Base-by-base conservation (phyloP, 768 basidiomycete genomes). In the Boletus pseudopeckii region DNA sequence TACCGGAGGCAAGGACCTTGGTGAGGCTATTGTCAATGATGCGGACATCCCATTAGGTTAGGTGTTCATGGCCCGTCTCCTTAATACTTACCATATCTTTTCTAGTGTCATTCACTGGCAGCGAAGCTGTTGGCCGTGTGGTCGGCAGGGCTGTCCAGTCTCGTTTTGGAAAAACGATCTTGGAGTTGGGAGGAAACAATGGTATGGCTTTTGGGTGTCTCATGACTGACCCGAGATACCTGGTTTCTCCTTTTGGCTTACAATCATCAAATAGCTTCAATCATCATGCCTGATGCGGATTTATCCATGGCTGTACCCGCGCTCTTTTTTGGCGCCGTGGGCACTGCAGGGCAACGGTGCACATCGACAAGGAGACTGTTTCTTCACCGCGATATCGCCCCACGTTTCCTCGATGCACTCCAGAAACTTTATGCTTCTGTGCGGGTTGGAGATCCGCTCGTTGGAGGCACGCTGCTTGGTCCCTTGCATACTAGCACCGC, bases 181-280 rank as follows among this genome's bases (percentile, higher is more conserved):
- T 98, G 24, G 96, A 98, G 67, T 76, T 98, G 2, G 95, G 95
- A 24, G 96, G 96, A 34, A 98, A 98, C 74, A 98, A 98, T 66
- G 92, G 92, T 92, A 70, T 50, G 76, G 24, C 53, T 55, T 61
- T 40, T 39, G 45, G 39, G 33, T 52, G 53, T 55, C 50, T 59
- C 62, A 56, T 49, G 55, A 38, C 46, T 57, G 52, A 60, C 53
- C 55, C 52, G 46, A 52, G 58, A 62, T 59, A 53, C 54, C 49
- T 40, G 32, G 42, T 61, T 58, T 56, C 42, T 58, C 55, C 45
- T 49, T 61, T 58, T 38, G 55, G 53, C 51, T 50, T 51, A 47
- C 43, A 39, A 48, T 60, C 42, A 50, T 53, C 50, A 52, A 56
- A 56, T 69, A 94, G 94, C 95, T 58, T 85, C 92, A 38, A 85